Percentiles rank a stretch among this genome's conserved stretches.
Evolutionary conservation across 257 asterid species (phyloP).

Genomic region (Plantago ovata): DNA sequence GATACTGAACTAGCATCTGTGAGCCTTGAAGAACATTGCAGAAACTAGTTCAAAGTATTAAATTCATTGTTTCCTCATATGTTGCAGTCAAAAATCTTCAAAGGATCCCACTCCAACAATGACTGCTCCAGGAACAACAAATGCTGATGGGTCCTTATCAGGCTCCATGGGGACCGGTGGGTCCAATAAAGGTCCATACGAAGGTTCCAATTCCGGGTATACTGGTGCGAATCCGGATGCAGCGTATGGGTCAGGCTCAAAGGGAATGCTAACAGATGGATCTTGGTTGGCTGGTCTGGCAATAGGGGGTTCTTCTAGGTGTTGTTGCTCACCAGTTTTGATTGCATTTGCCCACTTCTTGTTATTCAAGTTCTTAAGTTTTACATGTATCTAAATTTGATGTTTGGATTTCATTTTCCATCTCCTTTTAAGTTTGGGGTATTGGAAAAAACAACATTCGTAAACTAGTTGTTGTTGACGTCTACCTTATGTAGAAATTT

Average conservation of each 20-base stretch:
- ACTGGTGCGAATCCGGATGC: slow-evolving; percentile 32
- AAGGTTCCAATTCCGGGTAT: not conserved
- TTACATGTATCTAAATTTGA: not conserved
- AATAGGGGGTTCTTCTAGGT: slow-evolving; percentile 63
- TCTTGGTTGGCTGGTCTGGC: slow-evolving; percentile 91
- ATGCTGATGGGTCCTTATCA: slow-evolving; percentile 32
- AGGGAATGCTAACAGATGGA: slow-evolving; percentile 56
- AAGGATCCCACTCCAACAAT: slow-evolving; percentile 58
- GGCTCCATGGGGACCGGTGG: slow-evolving; percentile 35
- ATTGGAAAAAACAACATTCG: too few relatives aligned
- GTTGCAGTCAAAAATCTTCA: slow-evolving; percentile 88
- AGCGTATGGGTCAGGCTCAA: slow-evolving; percentile 44
- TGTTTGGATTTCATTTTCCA: too few relatives aligned
- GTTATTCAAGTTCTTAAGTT: slow-evolving; percentile 18
- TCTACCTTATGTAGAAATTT: too few relatives aligned
- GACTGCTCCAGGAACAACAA: slow-evolving; percentile 33
- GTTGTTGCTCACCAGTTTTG: slow-evolving; percentile 23
- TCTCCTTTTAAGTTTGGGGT: too few relatives aligned
- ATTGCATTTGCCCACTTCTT: slow-evolving; percentile 25
- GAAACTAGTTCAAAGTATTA: too few relatives aligned
- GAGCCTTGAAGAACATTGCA: too few relatives aligned
- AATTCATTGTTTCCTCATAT: too few relatives aligned
- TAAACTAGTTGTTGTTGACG: too few relatives aligned
- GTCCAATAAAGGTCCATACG: slow-evolving; percentile 27
- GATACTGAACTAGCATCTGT: too few relatives aligned